Base-by-base conservation (phyloP, 1,284 basidiomycete genomes). In the Puccinia novopanici region DNA sequence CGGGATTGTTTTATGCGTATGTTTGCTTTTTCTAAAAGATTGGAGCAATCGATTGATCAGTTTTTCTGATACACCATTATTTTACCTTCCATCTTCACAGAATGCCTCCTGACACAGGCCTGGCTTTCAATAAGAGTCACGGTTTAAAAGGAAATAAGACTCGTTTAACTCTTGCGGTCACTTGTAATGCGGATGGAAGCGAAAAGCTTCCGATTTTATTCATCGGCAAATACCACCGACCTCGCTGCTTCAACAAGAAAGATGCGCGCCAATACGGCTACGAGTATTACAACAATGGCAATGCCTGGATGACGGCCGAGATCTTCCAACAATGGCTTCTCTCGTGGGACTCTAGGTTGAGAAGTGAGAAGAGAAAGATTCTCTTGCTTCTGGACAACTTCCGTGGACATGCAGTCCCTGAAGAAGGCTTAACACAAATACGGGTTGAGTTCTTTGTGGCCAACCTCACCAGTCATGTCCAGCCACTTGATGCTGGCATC, bases 271-370 rank as follows among this genome's bases (percentile, higher is more conserved):
- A 77, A 22, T 24, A n/a, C 5, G 75, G 75, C 3, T 68, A 34
- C 40, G 10, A 77, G 19, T 77, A 77, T 27, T 65, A 52, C n/a
- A 45, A 55, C 19, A 77, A 77, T 17, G 17, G 19, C 19, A 68
- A 70, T 13, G 34, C 50, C n/a, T 54, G 34, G 45, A 77, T 77
- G 63, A 70, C 45, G 3, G 13, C 24, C 2, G 34, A 19, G 2
- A 77, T 77, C 15, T 77, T 77, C 30, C 63, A 68, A 68, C 45
- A 77, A n/a, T 77, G 75, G 75, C 15, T 77, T 45, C 15, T 30
- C 0, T 34, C 15, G 9, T 68, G 63, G 63, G 52, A 77, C 27
- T 27, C 24, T 6, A 37, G 27, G n/a, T 45, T 67, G 8, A 17
- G 12, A 40, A 17, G n/a, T 9, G 8, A 52, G n/a, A 57, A 68